phyloP scores from a whole-genome alignment of 306 rosid species.

The Dalbergia oliveri region DNA sequence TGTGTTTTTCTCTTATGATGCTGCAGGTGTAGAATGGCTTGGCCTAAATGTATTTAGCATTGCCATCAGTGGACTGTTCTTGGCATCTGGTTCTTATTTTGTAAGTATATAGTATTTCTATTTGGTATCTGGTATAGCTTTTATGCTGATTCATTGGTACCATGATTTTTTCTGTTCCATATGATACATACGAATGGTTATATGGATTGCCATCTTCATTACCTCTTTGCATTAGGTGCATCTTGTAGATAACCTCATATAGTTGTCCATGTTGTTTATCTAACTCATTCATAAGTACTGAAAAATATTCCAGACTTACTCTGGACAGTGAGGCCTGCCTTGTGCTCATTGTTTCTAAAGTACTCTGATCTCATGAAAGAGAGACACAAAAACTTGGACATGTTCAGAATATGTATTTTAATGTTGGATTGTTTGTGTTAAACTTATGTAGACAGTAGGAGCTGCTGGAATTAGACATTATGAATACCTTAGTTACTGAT shows the following conservation, averaged over 20 bases:
- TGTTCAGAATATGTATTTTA: constrained; percentile 11
- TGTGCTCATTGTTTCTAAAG: constrained; percentile 9
- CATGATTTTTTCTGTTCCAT: constrained; percentile 1
- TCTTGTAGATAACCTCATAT: neutral
- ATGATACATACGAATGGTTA: neutral
- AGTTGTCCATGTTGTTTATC: neutral
- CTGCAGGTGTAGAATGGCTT: constrained; percentile 76
- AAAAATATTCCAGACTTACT: constrained; percentile 5
- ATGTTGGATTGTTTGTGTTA: neutral
- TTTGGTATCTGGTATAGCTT: constrained; percentile 21
- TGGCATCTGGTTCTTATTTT: constrained; percentile 73
- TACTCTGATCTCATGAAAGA: neutral
- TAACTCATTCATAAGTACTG: constrained; percentile 7
- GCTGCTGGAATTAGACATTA: neutral
- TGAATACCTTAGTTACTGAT: neutral
- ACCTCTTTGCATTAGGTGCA: constrained; percentile 23
- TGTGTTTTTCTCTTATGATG: constrained; percentile 39
- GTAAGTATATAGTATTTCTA: constrained; percentile 60
- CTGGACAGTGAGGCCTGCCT: constrained; percentile 21
- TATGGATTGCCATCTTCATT: constrained; percentile 15
- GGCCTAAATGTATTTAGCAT: constrained; percentile 65
- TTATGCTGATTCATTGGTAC: constrained; percentile 6
- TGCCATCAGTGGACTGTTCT: constrained; percentile 53
- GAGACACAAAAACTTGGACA: constrained; percentile 15
- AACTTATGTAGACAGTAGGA: neutral